phyloP scores from a whole-genome alignment of 495 filamentous ascomycete species.

The Talaromyces ruber region DNA sequence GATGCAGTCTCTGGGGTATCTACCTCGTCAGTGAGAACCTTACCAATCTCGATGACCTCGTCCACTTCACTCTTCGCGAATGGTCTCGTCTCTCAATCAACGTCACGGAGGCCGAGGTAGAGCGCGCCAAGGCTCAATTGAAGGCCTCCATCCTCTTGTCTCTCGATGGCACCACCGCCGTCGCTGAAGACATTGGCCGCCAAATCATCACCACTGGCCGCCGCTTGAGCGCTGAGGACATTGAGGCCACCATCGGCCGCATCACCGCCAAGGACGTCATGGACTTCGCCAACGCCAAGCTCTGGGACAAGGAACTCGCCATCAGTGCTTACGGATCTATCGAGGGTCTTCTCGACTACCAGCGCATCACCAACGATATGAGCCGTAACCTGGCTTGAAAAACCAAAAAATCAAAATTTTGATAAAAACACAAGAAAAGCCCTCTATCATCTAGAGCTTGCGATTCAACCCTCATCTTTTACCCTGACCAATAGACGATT shows the following conservation, averaged over 20 bases:
- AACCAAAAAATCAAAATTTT: background rate
- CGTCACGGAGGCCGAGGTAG: slow-evolving; percentile 83
- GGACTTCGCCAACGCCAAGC: slow-evolving; percentile 78
- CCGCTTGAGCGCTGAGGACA: slow-evolving; percentile 82
- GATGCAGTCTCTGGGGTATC: slow-evolving; percentile 89
- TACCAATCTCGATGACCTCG: slow-evolving; percentile 80
- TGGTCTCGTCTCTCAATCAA: slow-evolving; percentile 86
- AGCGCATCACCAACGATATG: slow-evolving; percentile 83
- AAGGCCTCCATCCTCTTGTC: slow-evolving; percentile 96
- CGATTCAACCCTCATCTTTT: slow-evolving; percentile 5
- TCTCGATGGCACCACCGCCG: slow-evolving; percentile 92
- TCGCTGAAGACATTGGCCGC: slow-evolving; percentile 96
- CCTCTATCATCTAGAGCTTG: background rate
- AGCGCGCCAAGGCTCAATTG: slow-evolving; percentile 98
- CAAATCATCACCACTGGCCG: slow-evolving; percentile 97
- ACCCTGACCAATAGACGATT: slow-evolving; percentile 6
- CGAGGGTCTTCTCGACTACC: slow-evolving; percentile 86
- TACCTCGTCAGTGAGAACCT: slow-evolving; percentile 92
- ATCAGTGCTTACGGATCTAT: slow-evolving; percentile 86
- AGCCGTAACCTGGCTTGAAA: slow-evolving; percentile 52
- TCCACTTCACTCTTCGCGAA: slow-evolving; percentile 97
- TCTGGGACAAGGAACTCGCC: slow-evolving; percentile 97
- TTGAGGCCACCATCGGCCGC: slow-evolving; percentile 77
- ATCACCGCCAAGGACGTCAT: slow-evolving; percentile 97
- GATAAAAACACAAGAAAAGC: background rate